Base-by-base conservation (phyloP, 2,329 filamentous ascomycete genomes). In the Beauveria asiatica region DNA sequence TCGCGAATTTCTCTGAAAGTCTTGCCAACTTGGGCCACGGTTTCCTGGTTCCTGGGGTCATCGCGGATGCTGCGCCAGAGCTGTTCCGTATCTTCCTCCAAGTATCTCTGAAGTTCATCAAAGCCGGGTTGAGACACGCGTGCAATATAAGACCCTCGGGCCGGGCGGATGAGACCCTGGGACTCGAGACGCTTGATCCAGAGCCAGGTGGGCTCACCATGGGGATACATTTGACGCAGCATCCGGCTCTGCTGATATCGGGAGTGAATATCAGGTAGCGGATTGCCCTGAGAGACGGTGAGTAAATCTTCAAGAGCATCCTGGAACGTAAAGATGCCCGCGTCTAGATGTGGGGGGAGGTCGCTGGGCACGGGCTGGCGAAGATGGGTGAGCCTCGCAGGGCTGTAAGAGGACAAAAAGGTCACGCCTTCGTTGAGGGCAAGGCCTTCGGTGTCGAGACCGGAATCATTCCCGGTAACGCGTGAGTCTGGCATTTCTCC, bases 231-330 rank as follows among this genome's bases (percentile, higher is more conserved):
- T 10, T 70, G 68, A 23, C 68, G 67, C 46, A 77, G 66, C 13
- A 76, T 68, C 61, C 67, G 70, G 52, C 72, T 70, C 63, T 75
- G 71, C 39, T 72, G 66, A 58, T 73, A 68, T 49, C 70, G 70
- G 2, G 65, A 67, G 13, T 65, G 63, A 23, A 80, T 74, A 21
- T 78, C 72, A 5, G 74, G 72, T 21, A 83, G 68, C 2, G 70
- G 68, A 7, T 72, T 70, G 4, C 75, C 76, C 16, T 75, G 73
- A n/a, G 74, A 75, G 19, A 76, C 74, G n/a, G 72, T 71, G 13
- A 84, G 72, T 17, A 85, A 75, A 63, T 84, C 82, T 65, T 84
- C 81, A 62, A 84, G 83, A 51, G 82, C 81, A 64, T 84, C 81
- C 37, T 78, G 73, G 64, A 82, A 84, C 9, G 78, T 80, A 65